Conservation (phyloP, 1,284 basidiomycete genomes). For the Spongiforma sp. region DNA sequence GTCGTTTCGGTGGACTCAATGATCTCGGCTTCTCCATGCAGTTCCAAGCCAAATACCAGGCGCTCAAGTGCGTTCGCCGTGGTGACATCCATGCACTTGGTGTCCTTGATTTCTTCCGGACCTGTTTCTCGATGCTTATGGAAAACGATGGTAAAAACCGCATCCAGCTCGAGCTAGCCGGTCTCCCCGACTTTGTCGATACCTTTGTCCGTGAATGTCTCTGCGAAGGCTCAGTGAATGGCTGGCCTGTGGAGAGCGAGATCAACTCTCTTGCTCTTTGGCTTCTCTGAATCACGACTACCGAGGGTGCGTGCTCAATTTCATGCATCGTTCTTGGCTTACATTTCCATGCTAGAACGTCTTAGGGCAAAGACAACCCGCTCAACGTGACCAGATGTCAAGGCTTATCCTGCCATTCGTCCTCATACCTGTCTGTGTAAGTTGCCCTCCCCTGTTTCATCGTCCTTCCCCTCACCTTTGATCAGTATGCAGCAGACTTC, state of each 20-base stretch:
- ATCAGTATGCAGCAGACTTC: conserved; percentile 58
- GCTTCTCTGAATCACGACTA: conserved; percentile 65
- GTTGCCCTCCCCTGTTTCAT: conserved; percentile 20
- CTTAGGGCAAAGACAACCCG: conserved; percentile 47
- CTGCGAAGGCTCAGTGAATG: conserved; percentile 46
- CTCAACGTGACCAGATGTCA: conserved; percentile 51
- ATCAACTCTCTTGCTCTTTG: conserved; percentile 62
- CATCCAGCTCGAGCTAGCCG: conserved; percentile 59
- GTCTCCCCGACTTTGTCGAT: conserved; percentile 53
- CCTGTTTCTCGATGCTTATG: conserved; percentile 65
- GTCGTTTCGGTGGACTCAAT: conserved; percentile 55
- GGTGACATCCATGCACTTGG: conserved; percentile 44
- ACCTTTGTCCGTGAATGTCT: conserved; percentile 50
- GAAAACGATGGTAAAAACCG: conserved; percentile 82
- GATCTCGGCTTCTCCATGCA: conserved; percentile 48
- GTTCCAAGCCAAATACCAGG: conserved; percentile 47
- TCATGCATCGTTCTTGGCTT: not conserved
- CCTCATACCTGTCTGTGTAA: conserved; percentile 54
- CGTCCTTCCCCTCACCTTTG: conserved; percentile 3
- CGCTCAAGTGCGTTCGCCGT: conserved; percentile 48
- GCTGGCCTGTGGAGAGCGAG: conserved; percentile 61
- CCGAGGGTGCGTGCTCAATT: conserved; percentile 42
- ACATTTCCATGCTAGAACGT: conserved; percentile 42
- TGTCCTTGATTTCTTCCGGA: conserved; percentile 52
- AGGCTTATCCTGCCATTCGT: conserved; percentile 62